Evolutionary conservation across 1,284 basidiomycete genomes (phyloP).

Genomic region (Trichosporon asahii): DNA sequence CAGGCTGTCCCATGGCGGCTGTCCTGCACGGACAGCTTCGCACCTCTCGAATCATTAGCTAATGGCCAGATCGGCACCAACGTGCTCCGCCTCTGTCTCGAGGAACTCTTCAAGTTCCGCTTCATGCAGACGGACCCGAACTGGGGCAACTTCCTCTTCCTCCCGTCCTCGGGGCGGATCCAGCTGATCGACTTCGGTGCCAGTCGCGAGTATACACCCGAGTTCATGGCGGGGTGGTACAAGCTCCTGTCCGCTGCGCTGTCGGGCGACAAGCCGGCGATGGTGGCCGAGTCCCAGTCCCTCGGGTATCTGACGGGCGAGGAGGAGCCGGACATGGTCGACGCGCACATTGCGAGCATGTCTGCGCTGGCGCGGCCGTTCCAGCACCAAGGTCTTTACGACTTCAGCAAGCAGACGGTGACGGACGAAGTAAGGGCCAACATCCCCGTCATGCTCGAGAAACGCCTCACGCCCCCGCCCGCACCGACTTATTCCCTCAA

Average conservation of each 20-base stretch:
- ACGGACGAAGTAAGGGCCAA: slow-evolving; percentile 55
- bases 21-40: neutral
- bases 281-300: slow-evolving; percentile 68
- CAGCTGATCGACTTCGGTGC: slow-evolving; percentile 97
- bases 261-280: slow-evolving; percentile 64
- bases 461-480: slow-evolving; percentile 88
- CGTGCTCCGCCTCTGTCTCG: slow-evolving; percentile 80
- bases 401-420: slow-evolving; percentile 50
- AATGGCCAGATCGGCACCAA: slow-evolving; percentile 69
- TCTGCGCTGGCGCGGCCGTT: slow-evolving; percentile 56
- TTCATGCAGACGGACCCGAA: slow-evolving; percentile 99
- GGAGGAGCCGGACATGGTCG: slow-evolving; percentile 79
- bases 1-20: too few species aligned
- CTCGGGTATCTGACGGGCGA: slow-evolving; percentile 88
- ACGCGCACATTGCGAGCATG: slow-evolving; percentile 85
- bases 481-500: slow-evolving; percentile 93
- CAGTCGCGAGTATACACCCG: slow-evolving; percentile 75
- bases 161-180: slow-evolving; percentile 58
- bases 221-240: slow-evolving; percentile 88
- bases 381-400: slow-evolving; percentile 38
- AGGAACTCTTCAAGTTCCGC: slow-evolving; percentile 85
- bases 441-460: slow-evolving; percentile 87
- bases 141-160: slow-evolving; percentile 96
- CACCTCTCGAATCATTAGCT: neutral
- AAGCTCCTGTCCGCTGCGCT: slow-evolving; percentile 75